Conservation (phyloP, 805 yeast genomes). For the Candida ipomoeae region DNA sequence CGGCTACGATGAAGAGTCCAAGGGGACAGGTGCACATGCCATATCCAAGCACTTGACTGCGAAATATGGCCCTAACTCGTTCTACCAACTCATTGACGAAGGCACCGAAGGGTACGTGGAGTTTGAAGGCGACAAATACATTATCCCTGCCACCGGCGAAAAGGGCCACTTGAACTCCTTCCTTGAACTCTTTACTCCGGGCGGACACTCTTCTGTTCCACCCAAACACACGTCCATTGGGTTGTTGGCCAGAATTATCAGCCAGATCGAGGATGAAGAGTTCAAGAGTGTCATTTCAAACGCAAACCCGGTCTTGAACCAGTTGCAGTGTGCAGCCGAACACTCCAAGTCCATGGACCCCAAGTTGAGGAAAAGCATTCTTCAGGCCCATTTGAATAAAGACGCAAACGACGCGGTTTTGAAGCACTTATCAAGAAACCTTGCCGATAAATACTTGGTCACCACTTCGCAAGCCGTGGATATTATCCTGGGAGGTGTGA, state of each 20-base stretch:
- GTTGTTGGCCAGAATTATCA: slow-evolving; percentile 39
- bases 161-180: slow-evolving; percentile 43
- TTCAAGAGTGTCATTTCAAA: slow-evolving; percentile 37
- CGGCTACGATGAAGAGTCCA: slow-evolving; percentile 50
- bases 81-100: slow-evolving; percentile 46
- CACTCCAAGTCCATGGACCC: slow-evolving; percentile 34
- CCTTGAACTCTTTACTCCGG: slow-evolving; percentile 42
- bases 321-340: slow-evolving; percentile 45
- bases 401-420: slow-evolving; percentile 36
- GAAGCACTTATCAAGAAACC: slow-evolving; percentile 26
- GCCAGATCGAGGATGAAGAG: slow-evolving; percentile 33
- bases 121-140: slow-evolving; percentile 23
- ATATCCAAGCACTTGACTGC: slow-evolving; percentile 32
- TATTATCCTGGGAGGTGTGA: slow-evolving; percentile 46
- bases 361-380: slow-evolving; percentile 32
- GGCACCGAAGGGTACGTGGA: slow-evolving; percentile 17
- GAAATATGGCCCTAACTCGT: slow-evolving; percentile 39
- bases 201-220: slow-evolving; percentile 51
- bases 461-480: slow-evolving; percentile 49
- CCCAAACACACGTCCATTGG: slow-evolving; percentile 49
- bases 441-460: slow-evolving; percentile 32
- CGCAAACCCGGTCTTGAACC: slow-evolving; percentile 41
- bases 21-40: slow-evolving; percentile 37
- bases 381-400: slow-evolving; percentile 33
- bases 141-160: slow-evolving; percentile 43